phyloP scores from a whole-genome alignment of 257 asterid genomes.

The Nicotiana knightiana region DNA sequence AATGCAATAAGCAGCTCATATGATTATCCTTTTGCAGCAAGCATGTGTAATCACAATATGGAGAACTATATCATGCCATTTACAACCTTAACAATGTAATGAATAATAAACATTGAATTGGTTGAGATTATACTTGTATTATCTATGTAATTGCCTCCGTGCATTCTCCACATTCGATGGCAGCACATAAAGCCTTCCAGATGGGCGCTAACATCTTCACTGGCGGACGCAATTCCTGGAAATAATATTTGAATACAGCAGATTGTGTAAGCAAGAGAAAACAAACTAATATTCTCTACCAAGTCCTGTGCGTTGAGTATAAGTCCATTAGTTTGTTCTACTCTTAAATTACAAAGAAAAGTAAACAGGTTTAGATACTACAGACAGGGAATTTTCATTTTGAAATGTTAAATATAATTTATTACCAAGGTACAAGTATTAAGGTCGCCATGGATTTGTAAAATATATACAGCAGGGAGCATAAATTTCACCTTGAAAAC shows the following conservation, averaged over 20 bases:
- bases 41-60: neutral
- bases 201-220: constrained; percentile 67
- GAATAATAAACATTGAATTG: neutral
- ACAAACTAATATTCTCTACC: neutral
- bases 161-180: constrained; percentile 19
- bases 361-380: neutral
- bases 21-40: constrained; percentile 3
- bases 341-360: neutral
- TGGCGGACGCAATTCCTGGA: constrained; percentile 65
- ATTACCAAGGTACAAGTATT: neutral
- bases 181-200: constrained; percentile 77
- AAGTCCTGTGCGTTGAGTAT: neutral
- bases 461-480: neutral
- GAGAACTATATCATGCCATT: constrained; percentile 5
- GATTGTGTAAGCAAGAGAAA: constrained; percentile 2
- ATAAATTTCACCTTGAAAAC: constrained; percentile 65
- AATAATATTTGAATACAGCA: neutral
- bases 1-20: neutral
- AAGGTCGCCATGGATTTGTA: neutral
- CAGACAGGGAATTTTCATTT: neutral
- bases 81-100: neutral
- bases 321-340: neutral
- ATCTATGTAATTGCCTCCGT: neutral
- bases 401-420: neutral
- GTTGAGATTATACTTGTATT: neutral